Conservation (phyloP, 768 basidiomycete species). For the Pulveroboletus sp. region DNA sequence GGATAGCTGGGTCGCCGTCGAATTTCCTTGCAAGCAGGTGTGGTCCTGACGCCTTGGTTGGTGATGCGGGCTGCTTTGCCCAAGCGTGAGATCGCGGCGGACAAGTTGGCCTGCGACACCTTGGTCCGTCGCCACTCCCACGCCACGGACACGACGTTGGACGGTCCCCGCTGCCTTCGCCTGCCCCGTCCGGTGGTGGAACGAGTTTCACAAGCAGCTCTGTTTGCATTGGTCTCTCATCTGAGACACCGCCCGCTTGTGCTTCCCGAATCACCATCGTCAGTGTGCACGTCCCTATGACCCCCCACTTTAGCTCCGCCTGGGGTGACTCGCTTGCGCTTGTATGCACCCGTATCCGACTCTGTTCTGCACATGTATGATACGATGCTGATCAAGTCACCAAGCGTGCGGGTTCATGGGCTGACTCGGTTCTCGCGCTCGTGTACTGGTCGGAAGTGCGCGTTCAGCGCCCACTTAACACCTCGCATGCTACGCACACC, state of each 20-base stretch:
- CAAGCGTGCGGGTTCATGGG: not conserved
- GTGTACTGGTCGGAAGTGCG: no score
- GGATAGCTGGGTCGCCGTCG: constrained; percentile 7
- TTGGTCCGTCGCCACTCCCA: constrained; percentile 12
- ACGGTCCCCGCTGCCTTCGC: not conserved
- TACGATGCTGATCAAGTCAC: not conserved
- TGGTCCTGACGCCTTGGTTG: constrained; percentile 10
- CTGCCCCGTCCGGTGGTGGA: not conserved
- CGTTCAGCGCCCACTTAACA: not conserved
- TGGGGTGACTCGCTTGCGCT: not conserved
- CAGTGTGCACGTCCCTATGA: not conserved
- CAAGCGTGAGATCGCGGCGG: constrained; percentile 15
- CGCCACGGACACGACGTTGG: constrained; percentile 17
- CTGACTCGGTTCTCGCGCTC: constrained; percentile 8
- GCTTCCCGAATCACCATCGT: not conserved
- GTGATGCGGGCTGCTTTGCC: constrained; percentile 7
- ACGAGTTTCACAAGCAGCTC: constrained; percentile 3
- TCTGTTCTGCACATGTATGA: constrained; percentile 2
- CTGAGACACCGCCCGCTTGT: not conserved
- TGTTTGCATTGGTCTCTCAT: not conserved
- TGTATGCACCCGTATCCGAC: not conserved
- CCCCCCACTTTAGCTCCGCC: constrained; percentile 4
- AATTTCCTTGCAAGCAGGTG: not conserved
- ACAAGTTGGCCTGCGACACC: not conserved
- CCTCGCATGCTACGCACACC: not conserved